Evolutionary conservation across 805 yeast species (phyloP), one percentile per base, ranked within the genome.

Genomic region (Yamadazyma ubonensis): DNA sequence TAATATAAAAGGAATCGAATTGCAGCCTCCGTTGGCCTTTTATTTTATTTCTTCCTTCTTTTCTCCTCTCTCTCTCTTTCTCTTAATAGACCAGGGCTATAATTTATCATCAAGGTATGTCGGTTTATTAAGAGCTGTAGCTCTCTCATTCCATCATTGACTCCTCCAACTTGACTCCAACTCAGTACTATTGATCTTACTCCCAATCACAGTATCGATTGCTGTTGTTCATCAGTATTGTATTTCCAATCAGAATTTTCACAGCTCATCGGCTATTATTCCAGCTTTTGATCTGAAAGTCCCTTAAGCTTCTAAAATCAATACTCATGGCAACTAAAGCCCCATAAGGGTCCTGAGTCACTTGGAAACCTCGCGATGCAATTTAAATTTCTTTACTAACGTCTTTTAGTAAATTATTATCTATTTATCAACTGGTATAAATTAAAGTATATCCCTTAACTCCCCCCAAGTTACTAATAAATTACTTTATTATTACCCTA

Each of bases 101-200:
- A 41, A 36, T 39, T 39, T 38, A 32, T 37, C 34, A 25, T 38
- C 38, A 30, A 36, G 48, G 48, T 44, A 44, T 38, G 48, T 43
- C 35, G 16, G 18, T 29, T 27, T 26, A 27, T 35, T 26, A 18
- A 35, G 38, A 27, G 32, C 5, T 4, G 23, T 22, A 23, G 37
- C 15, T 23, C 28, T 17, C 26, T 23, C 6, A 3, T 6, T 6
- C 26, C 12, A 10, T 23, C 26, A 4, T 10, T 23, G 26, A 23
- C 26, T 23, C 26, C n/a, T n/a, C n/a, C n/a, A n/a, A n/a, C n/a
- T n/a, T n/a, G n/a, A n/a, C n/a, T n/a, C n/a, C n/a, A n/a, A n/a
- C n/a, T n/a, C n/a, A n/a, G n/a, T n/a, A n/a, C n/a, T n/a, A n/a
- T n/a, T n/a, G n/a, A n/a, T n/a, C n/a, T n/a, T n/a, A n/a, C n/a